Base-by-base conservation (phyloP, 441 rosid genomes). In the Populus hybrid region DNA sequence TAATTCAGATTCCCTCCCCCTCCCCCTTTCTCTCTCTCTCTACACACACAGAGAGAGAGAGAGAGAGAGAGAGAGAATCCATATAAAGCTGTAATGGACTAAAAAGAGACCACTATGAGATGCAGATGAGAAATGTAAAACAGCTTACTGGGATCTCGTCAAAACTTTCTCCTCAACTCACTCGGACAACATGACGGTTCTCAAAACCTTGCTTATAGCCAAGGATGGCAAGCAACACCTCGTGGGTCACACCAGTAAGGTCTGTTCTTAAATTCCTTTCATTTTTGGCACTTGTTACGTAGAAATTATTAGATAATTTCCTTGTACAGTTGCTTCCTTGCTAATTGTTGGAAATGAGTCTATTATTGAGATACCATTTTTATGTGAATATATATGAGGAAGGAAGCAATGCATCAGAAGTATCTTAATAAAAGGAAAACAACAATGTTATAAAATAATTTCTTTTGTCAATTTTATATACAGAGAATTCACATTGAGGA, bases 401-500 rank as follows among this genome's bases (percentile, higher is more conserved):
- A 50, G 57, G 57, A 50, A 50, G 57, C 57, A 50, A 50, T 14
- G 57, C 57, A 50, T 5, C 57, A 50, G 57, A 50, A 50, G 57
- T 14, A 50, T 50, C 57, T 50, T 50, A 14, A 50, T 50, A 16
- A 14, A 50, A 50, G 57, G 46, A 50, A 50, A 50, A 50, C 57
- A 50, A 14, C 8, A 50, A 50, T 50, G 57, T 14, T 21, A 26
- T 66, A 9, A 9, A 14, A 26, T 66, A 14, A 26, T 28, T 66
- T 66, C 7, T 28, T 46, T 50, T 6, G n/a, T 26, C 14, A 8
- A 46, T 24, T 10, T 3, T 40, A 10, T 40, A 71, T 23, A 18
- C 34, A 72, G 65, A 6, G 30, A 54, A 68, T 68, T n/a, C 7
- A n/a, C 40, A 64, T 63, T 12, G 82, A 81, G 11, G 73, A 70